phyloP scores from a whole-genome alignment of 2,329 filamentous ascomycete species.

The Epichloe typhina region DNA sequence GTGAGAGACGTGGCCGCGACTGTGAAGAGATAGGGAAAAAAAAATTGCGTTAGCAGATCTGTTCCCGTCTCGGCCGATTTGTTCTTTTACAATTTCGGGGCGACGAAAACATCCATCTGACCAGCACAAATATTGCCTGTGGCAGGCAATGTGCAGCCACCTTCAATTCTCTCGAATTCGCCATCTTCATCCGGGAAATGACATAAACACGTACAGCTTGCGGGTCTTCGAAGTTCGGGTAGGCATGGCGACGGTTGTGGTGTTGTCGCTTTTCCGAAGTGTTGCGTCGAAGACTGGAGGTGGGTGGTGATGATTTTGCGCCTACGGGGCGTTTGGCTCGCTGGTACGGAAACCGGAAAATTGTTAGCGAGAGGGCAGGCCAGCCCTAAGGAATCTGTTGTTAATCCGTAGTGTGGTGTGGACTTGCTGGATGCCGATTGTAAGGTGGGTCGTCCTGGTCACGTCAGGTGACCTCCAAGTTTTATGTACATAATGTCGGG shows the following conservation, averaged over 20 bases:
- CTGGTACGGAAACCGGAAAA: constrained; percentile 16
- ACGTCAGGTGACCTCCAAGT: constrained; percentile 19
- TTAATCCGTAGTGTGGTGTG: not conserved
- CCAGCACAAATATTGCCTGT: constrained; percentile 13
- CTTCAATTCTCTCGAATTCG: constrained; percentile 3
- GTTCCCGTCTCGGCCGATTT: not conserved
- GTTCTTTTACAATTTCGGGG: not conserved
- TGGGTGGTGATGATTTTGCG: constrained; percentile 27
- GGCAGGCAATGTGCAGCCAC: not conserved
- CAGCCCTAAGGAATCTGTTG: constrained; percentile 22
- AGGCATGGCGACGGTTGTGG: constrained; percentile 49
- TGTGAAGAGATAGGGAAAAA: constrained; percentile 22
- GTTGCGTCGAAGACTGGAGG: constrained; percentile 22
- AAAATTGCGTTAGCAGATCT: not conserved
- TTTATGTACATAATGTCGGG: constrained; percentile 7
- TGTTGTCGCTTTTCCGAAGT: constrained; percentile 30
- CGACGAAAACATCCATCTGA: not conserved
- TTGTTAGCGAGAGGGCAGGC: constrained; percentile 28
- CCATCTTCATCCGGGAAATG: constrained; percentile 4
- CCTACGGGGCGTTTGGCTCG: constrained; percentile 16
- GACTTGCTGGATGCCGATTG: not conserved
- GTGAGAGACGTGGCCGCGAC: constrained; percentile 95
- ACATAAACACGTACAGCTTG: constrained; percentile 52
- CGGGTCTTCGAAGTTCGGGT: constrained; percentile 63
- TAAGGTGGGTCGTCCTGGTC: not conserved